Evolutionary conservation across 371 early-diverging fungal species (phyloP), one percentile per base, ranked within the genome.

Genomic region (Mortierella sp.): DNA sequence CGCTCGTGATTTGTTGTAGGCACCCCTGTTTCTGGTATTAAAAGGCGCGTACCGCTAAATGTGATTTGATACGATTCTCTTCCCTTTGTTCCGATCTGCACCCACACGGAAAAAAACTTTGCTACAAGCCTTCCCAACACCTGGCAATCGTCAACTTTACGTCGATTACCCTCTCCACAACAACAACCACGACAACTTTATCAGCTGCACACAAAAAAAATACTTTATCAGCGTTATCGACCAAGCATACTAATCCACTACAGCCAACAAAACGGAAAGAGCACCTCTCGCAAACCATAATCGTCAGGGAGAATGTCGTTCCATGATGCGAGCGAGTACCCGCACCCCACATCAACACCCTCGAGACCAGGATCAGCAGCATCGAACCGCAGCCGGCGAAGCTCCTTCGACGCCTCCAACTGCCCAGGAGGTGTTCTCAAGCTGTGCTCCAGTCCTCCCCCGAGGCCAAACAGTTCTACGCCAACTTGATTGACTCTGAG

Each of bases 381-480:
- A 13, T 28, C 51, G 2, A 72, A 13, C 51, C n/a, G 51, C 37
- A 31, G 51, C n/a, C 37, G 31, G 6, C n/a, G 67, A 8, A 37
- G 59, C 24, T 59, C 50, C 48, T 59, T 74, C 50, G 50, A 48
- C 46, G 28, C 64, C 55, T 40, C 74, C n/a, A 74, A 59, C 34
- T 28, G 74, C 24, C 48, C 48, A 5, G 64, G 61, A n/a, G 74
- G 74, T 8, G 74, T 44, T 8, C 61, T 74, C 74, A 74, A n/a
- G 40, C 34, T 43, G 48, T 74, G 5, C 74, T 74, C 14, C 26
- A 74, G 3, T 61, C 64, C 0, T 44, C 64, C 19, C 28, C 34
- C 21, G 24, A 59, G 9, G 74, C 74, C 61, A 74, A 61, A 46
- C 57, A 74, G 28, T 74, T 61, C 34, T 74, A 74, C 34, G 74